Conservation (phyloP, 2,329 filamentous ascomycete genomes). For the Corniculantispora saksenae region DNA sequence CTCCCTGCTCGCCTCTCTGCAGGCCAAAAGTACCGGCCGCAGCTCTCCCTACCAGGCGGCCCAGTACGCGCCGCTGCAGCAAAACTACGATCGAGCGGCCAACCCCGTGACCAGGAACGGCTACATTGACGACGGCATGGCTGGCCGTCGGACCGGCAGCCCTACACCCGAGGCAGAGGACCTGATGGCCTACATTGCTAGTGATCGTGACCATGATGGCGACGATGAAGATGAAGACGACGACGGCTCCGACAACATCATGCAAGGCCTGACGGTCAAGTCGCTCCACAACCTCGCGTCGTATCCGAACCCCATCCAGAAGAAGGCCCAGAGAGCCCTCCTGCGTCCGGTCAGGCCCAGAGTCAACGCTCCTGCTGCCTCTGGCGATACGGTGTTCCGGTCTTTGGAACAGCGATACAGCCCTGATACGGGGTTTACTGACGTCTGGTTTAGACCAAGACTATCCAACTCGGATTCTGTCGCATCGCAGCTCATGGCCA, state of each 20-base stretch:
- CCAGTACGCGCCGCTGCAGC: slow-evolving; percentile 54
- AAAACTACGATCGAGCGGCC: slow-evolving; percentile 54
- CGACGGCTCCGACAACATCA: slow-evolving; percentile 30
- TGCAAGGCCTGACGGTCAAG: slow-evolving; percentile 46
- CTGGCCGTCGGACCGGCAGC: not conserved
- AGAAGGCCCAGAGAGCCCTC: slow-evolving; percentile 50
- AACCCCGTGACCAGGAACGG: slow-evolving; percentile 35
- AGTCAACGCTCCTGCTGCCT: slow-evolving; percentile 8
- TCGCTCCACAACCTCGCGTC: slow-evolving; percentile 56
- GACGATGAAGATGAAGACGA: slow-evolving; percentile 31
- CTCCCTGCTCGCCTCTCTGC: slow-evolving; percentile 37
- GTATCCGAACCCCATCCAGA: slow-evolving; percentile 57
- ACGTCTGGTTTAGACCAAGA: slow-evolving; percentile 4
- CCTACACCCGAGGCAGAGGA: not conserved
- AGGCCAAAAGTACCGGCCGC: slow-evolving; percentile 31
- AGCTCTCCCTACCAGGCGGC: slow-evolving; percentile 29
- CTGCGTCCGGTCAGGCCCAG: slow-evolving; percentile 32
- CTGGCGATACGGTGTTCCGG: not conserved
- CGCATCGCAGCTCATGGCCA: slow-evolving; percentile 13
- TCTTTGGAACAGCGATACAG: slow-evolving; percentile 5
- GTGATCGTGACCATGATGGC: slow-evolving; percentile 23
- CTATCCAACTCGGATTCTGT: slow-evolving; percentile 17
- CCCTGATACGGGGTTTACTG: not conserved
- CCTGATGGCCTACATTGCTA: not conserved
- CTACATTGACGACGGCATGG: slow-evolving; percentile 9